These are phyloP conservation scores for Pythium myriotylum DNA, from an alignment of 352 stramenopile species.

Conservation along the genomic window DNA sequence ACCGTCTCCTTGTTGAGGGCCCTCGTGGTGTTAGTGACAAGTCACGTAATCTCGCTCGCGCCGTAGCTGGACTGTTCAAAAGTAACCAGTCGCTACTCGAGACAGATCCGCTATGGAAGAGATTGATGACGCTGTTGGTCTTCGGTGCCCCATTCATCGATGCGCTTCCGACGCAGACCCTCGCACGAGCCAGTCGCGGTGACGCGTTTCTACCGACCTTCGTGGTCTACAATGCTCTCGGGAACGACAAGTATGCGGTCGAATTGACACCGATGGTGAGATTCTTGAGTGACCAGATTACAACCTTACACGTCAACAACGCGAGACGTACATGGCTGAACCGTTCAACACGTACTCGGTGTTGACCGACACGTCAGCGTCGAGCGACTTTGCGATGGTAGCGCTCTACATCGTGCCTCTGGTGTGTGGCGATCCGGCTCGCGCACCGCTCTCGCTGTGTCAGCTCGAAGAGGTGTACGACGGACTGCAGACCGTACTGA, in stretches of 20 bases:
- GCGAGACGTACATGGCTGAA: slow-evolving; percentile 2
- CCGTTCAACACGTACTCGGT: slow-evolving; percentile 6
- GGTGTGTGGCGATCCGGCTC: slow-evolving; percentile 3
- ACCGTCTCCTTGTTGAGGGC: slow-evolving; percentile 5
- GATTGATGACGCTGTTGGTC: slow-evolving; percentile 12
- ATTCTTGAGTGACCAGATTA: slow-evolving; percentile 14
- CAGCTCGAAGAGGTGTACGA: not conserved
- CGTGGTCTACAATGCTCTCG: slow-evolving; percentile 2
- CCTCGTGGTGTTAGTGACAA: slow-evolving; percentile 5
- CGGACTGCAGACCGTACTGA: slow-evolving; percentile 5
- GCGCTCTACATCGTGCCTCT: slow-evolving; percentile 4
- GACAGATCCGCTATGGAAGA: slow-evolving; percentile 10
- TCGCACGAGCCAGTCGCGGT: not conserved
- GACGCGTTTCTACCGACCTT: slow-evolving; percentile 5
- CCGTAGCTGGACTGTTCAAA: slow-evolving; percentile 3
- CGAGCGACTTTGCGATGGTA: slow-evolving; percentile 9
- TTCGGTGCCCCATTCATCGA: slow-evolving; percentile 8
- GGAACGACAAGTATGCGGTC: slow-evolving; percentile 1
- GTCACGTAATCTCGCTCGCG: not conserved
- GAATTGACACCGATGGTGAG: slow-evolving; percentile 1
- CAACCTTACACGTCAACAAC: slow-evolving; percentile 12
- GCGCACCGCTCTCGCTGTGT: slow-evolving; percentile 7
- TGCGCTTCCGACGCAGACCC: not conserved
- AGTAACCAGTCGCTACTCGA: slow-evolving; percentile 4
- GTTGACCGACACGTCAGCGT: not conserved